Percentiles rank a stretch among this genome's conserved stretches.
These are phyloP conservation scores for Venturiaceae sp. DNA, from an alignment of 2,329 filamentous ascomycete genomes.

Conservation along the genomic window DNA sequence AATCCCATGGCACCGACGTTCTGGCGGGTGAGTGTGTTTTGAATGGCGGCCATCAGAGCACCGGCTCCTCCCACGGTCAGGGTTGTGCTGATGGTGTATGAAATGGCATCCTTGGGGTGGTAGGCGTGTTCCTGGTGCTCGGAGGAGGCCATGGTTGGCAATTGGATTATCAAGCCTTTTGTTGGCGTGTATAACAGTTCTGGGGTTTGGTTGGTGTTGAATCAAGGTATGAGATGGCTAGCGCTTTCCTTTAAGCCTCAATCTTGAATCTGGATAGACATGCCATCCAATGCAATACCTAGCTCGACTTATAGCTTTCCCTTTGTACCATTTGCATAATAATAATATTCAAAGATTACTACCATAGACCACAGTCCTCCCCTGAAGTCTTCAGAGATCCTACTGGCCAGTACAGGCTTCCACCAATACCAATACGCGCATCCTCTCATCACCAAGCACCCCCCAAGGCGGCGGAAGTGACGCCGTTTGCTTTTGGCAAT, in stretches of 20 bases:
- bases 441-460: background rate
- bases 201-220: background rate
- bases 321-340: no score
- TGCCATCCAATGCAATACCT: no score
- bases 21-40: constrained; percentile 75
- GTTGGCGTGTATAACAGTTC: background rate
- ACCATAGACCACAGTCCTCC: background rate
- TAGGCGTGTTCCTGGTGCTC: constrained; percentile 3
- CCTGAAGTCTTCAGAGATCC: background rate
- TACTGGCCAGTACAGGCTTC: background rate
- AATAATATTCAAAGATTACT: background rate
- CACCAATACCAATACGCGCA: background rate
- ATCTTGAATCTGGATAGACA: no score
- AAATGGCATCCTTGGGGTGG: constrained; percentile 9
- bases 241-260: no score
- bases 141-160: constrained; percentile 3
- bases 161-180: background rate
- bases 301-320: no score
- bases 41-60: constrained; percentile 40
- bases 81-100: background rate
- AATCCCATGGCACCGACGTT: constrained; percentile 76
- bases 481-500: background rate
- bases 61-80: constrained; percentile 4
- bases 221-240: background rate
- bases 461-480: background rate